phyloP scores from a whole-genome alignment of 805 yeast genomes.

The Yarrowia osloensis region DNA sequence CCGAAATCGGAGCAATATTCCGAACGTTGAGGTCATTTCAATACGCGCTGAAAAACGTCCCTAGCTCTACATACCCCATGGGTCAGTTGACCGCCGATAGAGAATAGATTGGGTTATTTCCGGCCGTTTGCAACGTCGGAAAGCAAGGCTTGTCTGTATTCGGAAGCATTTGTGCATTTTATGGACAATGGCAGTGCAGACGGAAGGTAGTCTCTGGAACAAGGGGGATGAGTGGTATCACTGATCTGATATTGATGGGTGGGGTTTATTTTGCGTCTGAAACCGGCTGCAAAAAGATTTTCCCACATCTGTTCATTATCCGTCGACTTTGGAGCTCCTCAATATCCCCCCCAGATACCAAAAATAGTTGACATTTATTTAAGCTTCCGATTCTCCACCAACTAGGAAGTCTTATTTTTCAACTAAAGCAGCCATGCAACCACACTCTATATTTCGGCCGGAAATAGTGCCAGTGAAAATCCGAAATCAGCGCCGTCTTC shows the following conservation, averaged over 20 bases:
- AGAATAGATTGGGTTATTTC: conserved; percentile 5
- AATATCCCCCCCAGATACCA: too few species aligned
- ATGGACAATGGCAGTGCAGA: not conserved
- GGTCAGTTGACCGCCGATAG: not conserved
- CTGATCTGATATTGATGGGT: too few species aligned
- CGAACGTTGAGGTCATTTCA: too few species aligned
- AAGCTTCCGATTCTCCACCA: not conserved
- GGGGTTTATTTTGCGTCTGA: too few species aligned
- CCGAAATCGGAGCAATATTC: too few species aligned
- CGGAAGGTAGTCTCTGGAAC: too few species aligned
- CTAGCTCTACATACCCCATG: not conserved
- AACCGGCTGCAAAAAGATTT: too few species aligned
- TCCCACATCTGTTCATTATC: too few species aligned
- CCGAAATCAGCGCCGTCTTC: not conserved
- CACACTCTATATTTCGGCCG: not conserved
- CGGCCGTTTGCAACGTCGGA: not conserved
- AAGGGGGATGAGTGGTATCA: too few species aligned
- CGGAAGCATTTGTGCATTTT: not conserved
- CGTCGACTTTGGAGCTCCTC: too few species aligned
- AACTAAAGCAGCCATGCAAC: not conserved
- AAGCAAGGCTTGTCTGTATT: not conserved
- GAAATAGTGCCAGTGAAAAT: not conserved
- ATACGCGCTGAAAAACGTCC: not conserved
- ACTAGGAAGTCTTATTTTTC: not conserved
- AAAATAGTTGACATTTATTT: not conserved